Conservation (phyloP, 1,284 basidiomycete genomes). For the Pascua guehoae region DNA sequence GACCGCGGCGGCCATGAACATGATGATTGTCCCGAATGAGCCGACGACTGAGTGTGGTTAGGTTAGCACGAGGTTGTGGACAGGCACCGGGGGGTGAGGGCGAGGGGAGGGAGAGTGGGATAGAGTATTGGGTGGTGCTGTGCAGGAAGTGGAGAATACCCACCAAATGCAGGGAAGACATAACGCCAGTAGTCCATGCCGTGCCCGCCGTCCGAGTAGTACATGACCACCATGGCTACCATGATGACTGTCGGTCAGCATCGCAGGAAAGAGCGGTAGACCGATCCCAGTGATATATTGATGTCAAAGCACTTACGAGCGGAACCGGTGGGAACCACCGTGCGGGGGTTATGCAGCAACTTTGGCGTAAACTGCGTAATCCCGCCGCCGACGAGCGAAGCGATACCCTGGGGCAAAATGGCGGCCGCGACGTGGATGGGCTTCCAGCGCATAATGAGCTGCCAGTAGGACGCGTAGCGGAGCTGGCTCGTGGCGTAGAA, state of each 20-base stretch:
- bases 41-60: conserved; percentile 11
- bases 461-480: conserved; percentile 31
- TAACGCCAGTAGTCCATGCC: conserved; percentile 43
- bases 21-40: conserved; percentile 22
- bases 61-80: too few relatives aligned
- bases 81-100: too few relatives aligned
- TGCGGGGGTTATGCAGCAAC: conserved; percentile 31
- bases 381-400: conserved; percentile 30
- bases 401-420: conserved; percentile 39
- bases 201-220: conserved; percentile 37
- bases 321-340: conserved; percentile 19
- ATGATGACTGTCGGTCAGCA: conserved; percentile 25
- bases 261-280: conserved; percentile 1
- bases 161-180: conserved; percentile 35
- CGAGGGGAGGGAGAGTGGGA: not conserved
- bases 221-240: conserved; percentile 27
- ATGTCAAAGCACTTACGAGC: too few relatives aligned
- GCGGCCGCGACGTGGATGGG: conserved; percentile 37
- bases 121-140: not conserved
- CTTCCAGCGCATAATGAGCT: conserved; percentile 21
- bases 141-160: not conserved
- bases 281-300: not conserved
- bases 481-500: conserved; percentile 41
- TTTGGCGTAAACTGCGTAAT: conserved; percentile 24
- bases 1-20: conserved; percentile 28